These are phyloP conservation scores for Atalantia buxifolia DNA, from an alignment of 345 rosid genomes.

Conservation along the genomic window DNA sequence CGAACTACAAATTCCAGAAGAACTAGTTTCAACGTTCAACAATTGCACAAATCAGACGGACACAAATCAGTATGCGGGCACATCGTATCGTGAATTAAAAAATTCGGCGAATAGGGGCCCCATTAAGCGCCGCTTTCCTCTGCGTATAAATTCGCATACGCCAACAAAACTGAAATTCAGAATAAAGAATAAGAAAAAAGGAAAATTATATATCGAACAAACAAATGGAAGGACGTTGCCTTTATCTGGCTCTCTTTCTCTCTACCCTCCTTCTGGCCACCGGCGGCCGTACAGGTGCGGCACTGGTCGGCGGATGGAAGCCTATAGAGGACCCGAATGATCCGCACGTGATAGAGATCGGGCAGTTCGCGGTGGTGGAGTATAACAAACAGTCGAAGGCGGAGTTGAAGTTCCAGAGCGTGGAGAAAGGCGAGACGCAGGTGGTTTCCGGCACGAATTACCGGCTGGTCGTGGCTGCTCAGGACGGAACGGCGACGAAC, in stretches of 20 bases:
- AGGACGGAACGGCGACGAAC: conserved; percentile 6
- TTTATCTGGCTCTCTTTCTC: conserved; percentile 2
- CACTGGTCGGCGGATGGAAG: conserved; percentile 40
- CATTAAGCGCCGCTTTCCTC: no score
- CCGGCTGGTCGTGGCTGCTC: conserved; percentile 28
- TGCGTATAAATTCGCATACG: no score
- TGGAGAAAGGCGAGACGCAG: conserved; percentile 47
- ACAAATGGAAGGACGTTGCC: background rate
- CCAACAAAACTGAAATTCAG: no score
- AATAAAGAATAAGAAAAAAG: no score
- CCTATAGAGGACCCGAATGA: conserved; percentile 42
- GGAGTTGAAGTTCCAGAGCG: conserved; percentile 23
- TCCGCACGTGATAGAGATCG: conserved; percentile 41
- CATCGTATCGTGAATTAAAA: no score
- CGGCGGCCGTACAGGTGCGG: background rate
- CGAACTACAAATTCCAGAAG: no score
- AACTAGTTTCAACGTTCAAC: no score
- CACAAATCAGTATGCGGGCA: no score
- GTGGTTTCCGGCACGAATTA: conserved; percentile 55
- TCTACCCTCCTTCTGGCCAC: conserved; percentile 11
- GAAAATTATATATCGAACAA: no score
- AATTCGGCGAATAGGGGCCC: no score
- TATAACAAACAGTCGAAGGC: conserved; percentile 20
- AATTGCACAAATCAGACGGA: no score
- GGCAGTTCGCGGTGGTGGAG: conserved; percentile 5